Base-by-base conservation (phyloP, 225 moss, liverwort and hornwort genomes). In the Climacium dendroides region DNA sequence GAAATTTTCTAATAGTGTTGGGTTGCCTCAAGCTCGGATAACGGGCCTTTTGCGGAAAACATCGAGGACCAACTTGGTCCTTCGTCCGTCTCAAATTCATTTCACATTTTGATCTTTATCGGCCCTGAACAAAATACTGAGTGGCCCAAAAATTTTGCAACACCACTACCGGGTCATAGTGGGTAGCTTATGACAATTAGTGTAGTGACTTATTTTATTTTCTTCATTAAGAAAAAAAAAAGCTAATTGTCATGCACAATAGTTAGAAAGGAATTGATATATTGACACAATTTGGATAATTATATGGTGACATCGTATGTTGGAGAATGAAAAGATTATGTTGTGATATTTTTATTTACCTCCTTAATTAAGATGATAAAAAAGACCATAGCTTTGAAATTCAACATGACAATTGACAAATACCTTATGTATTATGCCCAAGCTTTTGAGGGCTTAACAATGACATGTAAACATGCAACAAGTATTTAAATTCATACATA, bases 131-230 rank as follows among this genome's bases (percentile, higher is more conserved):
- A 28, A 3, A 48, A 7, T 34, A 9, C 5, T 10, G 5, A 64
- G 19, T 64, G 64, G 64, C 9, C 8, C 5, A 64, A 34, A n/a
- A 64, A 64, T 0, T 34, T 18, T 5, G 18, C 64, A 64, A 10
- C 10, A 64, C 3, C 1, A 1, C 5, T 9, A 18, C 2, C 15
- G 3, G 64, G 34, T 3, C 34, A 34, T 64, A 34, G 64, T 1
- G 1, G 10, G 4, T 11, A 35, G 1, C 10, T 65, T 19, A 0
- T 0, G 1, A 6, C 3, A 35, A 19, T 65, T 65, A 65, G 35
- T 10, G 19, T 32, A 16, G 5, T 8, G 8, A 32, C n/a, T 13
- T 61, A 10, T 32, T 62, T 35, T 34, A 0, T 10, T 64, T 64
- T 19, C 61, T 35, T 64, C 19, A 34, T 18, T n/a, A n/a, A n/a